Base-by-base conservation (phyloP, 257 asterid species). In the Solanum corneliomulleri region DNA sequence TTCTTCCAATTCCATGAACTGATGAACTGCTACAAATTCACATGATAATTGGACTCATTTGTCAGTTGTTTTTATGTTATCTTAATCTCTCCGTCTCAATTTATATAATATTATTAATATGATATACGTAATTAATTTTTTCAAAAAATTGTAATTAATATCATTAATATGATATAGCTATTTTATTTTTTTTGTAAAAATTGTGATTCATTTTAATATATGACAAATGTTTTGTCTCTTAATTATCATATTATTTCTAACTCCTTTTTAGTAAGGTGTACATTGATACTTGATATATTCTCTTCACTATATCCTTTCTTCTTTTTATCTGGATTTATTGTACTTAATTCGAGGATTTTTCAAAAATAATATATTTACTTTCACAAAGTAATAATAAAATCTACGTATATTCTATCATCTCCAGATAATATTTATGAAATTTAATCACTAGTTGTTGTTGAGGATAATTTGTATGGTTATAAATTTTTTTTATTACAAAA, bases 31-130 rank as follows among this genome's bases (percentile, higher is more conserved):
- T 42, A 7, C 60, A 42, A 29, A 3, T n/a, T 44, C 83, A 77
- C 83, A 42, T 77, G 83, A 77, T 75, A n/a, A 42, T n/a, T 42
- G 83, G 83, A 76, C 11, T 76, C 82, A 76, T 76, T 76, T 42
- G 60, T 52, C 60, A 76, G 1, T 42, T 76, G 70, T 31, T 21
- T 29, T 2, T 3, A 74, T 6, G 33, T 52, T 45, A 14, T 7
- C 0, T 3, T 15, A 6, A 1, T 13, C 29, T 4, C 4, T 12
- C 0, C 4, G 5, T 45, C 25, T 4, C 27, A 31, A 44, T 15
- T 81, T 80, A 29, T 9, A 1, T 5, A 20, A 25, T 2, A 31
- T 2, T 1, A 33, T 47, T 81, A 0, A 8, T n/a, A 80, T n/a
- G 0, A 25, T 18, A 6, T 7, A 1, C 0, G 7, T 15, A 33